Conservation (phyloP, 2,329 filamentous ascomycete species). For the Coniochaeta prunicola region DNA sequence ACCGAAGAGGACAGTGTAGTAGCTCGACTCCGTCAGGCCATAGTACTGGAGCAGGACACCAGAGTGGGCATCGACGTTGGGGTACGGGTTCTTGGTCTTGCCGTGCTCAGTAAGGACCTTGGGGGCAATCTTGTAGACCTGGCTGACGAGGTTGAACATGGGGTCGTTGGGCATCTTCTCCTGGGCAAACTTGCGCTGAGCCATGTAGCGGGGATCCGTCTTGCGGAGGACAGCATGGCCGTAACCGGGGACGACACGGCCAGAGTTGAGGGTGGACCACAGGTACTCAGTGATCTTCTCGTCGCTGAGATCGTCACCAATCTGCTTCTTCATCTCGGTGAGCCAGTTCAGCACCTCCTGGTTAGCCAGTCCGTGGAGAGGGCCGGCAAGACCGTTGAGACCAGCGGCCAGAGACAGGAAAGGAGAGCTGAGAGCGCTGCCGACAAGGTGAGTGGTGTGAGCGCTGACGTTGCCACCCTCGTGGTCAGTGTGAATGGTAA, state of each 20-base stretch:
- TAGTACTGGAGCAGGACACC: slow-evolving; percentile 99
- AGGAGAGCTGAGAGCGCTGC: slow-evolving; percentile 91
- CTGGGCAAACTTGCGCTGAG: slow-evolving; percentile 94
- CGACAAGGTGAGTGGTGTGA: slow-evolving; percentile 97
- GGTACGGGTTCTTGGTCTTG: slow-evolving; percentile 99
- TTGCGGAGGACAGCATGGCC: slow-evolving; percentile 98
- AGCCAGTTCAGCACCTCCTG: slow-evolving; percentile 99
- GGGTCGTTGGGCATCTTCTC: slow-evolving; percentile 91
- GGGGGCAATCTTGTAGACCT: slow-evolving; percentile 99
- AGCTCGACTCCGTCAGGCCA: slow-evolving; percentile 96
- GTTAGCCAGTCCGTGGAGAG: slow-evolving; percentile 98
- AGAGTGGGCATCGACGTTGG: slow-evolving; percentile 98
- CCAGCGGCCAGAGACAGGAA: slow-evolving; percentile 95
- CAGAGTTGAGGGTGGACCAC: slow-evolving; percentile 92
- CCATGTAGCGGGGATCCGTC: slow-evolving; percentile 98
- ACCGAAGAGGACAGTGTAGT: slow-evolving; percentile 99
- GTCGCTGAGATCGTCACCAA: slow-evolving; percentile 94
- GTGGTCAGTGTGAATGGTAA: slow-evolving; percentile 99
- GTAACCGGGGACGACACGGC: slow-evolving; percentile 96
- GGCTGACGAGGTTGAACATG: slow-evolving; percentile 99
- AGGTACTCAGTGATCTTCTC: slow-evolving; percentile 97
- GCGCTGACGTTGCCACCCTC: slow-evolving; percentile 98
- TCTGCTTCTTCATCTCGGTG: slow-evolving; percentile 92
- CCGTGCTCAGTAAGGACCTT: slow-evolving; percentile 98
- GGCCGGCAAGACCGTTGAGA: slow-evolving; percentile 95